phyloP scores from a whole-genome alignment of 2,329 filamentous ascomycete genomes.

The Ciborinia camelliae region DNA sequence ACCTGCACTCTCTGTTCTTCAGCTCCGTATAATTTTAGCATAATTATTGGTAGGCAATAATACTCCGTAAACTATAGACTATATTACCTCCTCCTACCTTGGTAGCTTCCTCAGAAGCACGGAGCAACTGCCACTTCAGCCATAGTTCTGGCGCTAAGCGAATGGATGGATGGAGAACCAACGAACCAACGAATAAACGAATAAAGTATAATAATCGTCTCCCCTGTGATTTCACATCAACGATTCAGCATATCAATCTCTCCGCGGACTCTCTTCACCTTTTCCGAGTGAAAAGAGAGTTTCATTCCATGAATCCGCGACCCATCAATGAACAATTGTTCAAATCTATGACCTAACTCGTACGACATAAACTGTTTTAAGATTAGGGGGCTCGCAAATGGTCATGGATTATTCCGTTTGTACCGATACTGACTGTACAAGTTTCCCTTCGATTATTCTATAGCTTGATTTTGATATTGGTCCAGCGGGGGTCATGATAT shows the following conservation, averaged over 20 bases:
- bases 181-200: constrained; percentile 2
- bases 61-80: too few relatives aligned
- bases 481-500: neutral
- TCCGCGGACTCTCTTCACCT: neutral
- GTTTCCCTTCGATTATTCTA: neutral
- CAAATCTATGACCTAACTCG: constrained; percentile 4
- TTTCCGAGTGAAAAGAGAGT: constrained; percentile 10
- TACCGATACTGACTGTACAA: too few relatives aligned
- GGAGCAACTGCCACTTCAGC: constrained; percentile 14
- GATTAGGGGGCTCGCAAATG: constrained; percentile 10
- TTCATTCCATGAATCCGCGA: neutral
- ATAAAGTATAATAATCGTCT: constrained; percentile 12
- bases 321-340: constrained; percentile 1
- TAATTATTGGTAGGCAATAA: neutral
- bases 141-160: constrained; percentile 14
- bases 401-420: neutral
- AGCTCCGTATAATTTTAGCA: constrained; percentile 15
- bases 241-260: constrained; percentile 3
- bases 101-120: constrained; percentile 8
- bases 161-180: too few relatives aligned
- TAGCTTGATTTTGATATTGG: neutral
- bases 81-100: too few relatives aligned
- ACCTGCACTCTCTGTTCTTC: too few relatives aligned
- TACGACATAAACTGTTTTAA: constrained; percentile 12
- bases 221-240: constrained; percentile 14